Evolutionary conservation across 305 asterid species (phyloP), one percentile per base, ranked within the genome.

Genomic region (Galium porrigens): DNA sequence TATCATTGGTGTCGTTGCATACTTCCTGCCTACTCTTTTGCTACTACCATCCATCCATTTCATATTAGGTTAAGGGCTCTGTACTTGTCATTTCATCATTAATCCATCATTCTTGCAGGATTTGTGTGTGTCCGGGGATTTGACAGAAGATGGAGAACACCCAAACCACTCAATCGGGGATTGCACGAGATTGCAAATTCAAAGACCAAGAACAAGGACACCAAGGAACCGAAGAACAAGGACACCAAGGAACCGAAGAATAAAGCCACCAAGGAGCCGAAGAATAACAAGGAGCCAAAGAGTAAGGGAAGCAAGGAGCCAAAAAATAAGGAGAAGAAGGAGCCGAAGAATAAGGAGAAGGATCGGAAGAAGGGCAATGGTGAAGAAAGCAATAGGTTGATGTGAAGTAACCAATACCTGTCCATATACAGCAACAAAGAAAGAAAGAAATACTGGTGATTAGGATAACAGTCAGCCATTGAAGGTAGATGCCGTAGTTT

Each of bases 121-220:
- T 85, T 85, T 64, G 90, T 91, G 71, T 91, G 98, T 49, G 96
- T 91, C 8, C 81, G 98, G 79, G 98, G 96, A 62, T 89, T 91
- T 65, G 95, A 89, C 70, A 78, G 74, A 55, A 73, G 78, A 77
- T 66, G 70, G 32, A 75, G 96, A 78, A 81, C 95, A 54, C 98
- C 98, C 0, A 73, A 84, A 57, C 96, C 98, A 67, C 84, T 91
- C 51, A 77, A 66, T 72, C 82, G 79, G 56, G 84, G 96, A 72
- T 73, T 91, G 80, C 98, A 91, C 68, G 77, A 76, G 60, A 76
- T 90, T 33, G 86, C 90, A 68, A 86, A 90, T 72, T 86, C 74
- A 72, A 54, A 60, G 68, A 69, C 68, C 30, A 85, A 80, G 77
- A 70, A 68, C 39, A 73, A 66, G 70, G 78, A 76, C 37, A 81